These are phyloP conservation scores for Starmerella kuoi DNA, from an alignment of 805 yeast species.

Conservation along the genomic window DNA sequence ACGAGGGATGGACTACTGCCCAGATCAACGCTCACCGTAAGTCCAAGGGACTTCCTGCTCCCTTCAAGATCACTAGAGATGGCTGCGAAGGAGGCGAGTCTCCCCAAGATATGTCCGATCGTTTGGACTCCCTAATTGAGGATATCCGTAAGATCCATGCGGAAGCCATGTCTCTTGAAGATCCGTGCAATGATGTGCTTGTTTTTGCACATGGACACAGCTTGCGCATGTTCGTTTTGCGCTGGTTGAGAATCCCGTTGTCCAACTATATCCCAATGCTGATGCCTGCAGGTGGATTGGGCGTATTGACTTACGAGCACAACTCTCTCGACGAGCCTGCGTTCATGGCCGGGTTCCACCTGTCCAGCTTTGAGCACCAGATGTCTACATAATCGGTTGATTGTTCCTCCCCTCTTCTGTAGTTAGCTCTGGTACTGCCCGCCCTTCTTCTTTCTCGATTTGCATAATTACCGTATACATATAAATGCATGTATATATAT, in stretches of 20 bases:
- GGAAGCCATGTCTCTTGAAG: conserved; percentile 25
- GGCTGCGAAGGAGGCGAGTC: conserved; percentile 90
- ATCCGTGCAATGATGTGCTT: conserved; percentile 55
- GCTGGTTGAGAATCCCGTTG: conserved; percentile 65
- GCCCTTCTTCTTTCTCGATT: background rate
- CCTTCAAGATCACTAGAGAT: conserved; percentile 69
- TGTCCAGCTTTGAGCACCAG: conserved; percentile 20
- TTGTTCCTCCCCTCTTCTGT: background rate
- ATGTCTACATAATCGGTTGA: background rate
- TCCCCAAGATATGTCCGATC: conserved; percentile 48
- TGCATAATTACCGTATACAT: background rate
- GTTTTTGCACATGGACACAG: conserved; percentile 92
- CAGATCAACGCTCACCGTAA: conserved; percentile 41
- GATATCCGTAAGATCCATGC: conserved; percentile 43
- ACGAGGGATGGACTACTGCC: conserved; percentile 67
- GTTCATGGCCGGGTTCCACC: conserved; percentile 43
- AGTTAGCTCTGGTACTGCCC: too few relatives aligned
- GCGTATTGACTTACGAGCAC: conserved; percentile 84
- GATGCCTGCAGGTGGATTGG: conserved; percentile 91
- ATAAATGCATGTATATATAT: too few relatives aligned
- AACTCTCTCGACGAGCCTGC: conserved; percentile 80
- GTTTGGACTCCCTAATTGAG: conserved; percentile 60
- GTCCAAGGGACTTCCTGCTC: conserved; percentile 12
- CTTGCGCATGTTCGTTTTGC: conserved; percentile 72
- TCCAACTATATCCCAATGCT: conserved; percentile 62